These are phyloP conservation scores for Clarkia xantiana DNA, from an alignment of 345 rosid species.

Conservation along the genomic window DNA sequence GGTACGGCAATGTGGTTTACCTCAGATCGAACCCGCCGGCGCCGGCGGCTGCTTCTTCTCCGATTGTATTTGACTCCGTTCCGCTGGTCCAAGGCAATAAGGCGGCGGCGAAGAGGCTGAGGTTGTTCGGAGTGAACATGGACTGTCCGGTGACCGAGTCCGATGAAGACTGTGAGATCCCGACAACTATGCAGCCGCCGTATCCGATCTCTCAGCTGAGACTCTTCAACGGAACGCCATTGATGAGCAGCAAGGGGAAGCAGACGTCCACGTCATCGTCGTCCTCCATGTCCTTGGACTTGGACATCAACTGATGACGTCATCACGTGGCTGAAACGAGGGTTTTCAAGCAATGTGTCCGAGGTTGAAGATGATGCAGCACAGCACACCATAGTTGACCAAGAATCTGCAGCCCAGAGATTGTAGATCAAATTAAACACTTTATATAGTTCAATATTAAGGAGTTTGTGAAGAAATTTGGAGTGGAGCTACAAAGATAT, in stretches of 20 bases:
- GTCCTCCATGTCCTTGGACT: slow-evolving; percentile 31
- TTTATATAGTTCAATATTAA: too few species aligned
- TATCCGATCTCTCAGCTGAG: slow-evolving; percentile 19
- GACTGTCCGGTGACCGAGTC: slow-evolving; percentile 45
- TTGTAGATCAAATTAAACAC: too few species aligned
- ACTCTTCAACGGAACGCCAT: slow-evolving; percentile 27
- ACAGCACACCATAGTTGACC: background rate
- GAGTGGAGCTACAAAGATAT: too few species aligned
- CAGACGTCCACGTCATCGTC: slow-evolving; percentile 10
- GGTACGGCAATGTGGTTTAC: slow-evolving; percentile 13
- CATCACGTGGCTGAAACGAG: background rate
- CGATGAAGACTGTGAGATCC: slow-evolving; percentile 10
- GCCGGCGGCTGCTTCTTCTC: slow-evolving; percentile 13
- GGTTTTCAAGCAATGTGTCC: background rate
- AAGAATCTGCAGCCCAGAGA: too few species aligned
- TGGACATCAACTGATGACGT: slow-evolving; percentile 20
- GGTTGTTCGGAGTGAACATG: slow-evolving; percentile 94
- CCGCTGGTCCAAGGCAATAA: slow-evolving; percentile 55
- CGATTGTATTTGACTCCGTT: slow-evolving; percentile 41
- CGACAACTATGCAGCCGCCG: slow-evolving; percentile 12
- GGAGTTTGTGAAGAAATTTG: too few species aligned
- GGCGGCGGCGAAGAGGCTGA: slow-evolving; percentile 52
- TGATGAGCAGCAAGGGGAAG: slow-evolving; percentile 5
- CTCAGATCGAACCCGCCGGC: slow-evolving; percentile 13
- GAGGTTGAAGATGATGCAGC: slow-evolving; percentile 1